A percentile compares a stretch with the other conserved stretches of the same genome.
Evolutionary conservation across 1,284 basidiomycete species (phyloP).

Genomic region (Peniophora sp.): DNA sequence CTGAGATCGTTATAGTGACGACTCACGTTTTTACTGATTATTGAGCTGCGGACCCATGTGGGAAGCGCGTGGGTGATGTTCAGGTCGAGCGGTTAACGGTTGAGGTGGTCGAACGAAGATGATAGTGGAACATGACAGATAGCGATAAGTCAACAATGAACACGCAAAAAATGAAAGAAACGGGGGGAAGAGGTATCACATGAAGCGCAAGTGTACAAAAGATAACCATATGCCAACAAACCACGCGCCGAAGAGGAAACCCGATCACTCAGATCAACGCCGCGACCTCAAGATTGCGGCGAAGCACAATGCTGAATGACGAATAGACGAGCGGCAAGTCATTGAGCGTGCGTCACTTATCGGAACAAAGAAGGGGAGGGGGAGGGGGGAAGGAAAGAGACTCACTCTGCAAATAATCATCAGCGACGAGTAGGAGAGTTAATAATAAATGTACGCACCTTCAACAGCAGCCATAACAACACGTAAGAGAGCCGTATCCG

Average conservation of each 20-base stretch:
- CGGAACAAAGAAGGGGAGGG: slow-evolving; percentile 10
- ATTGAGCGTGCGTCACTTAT: not conserved
- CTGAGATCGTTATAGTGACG: slow-evolving; percentile 6
- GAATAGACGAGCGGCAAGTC: slow-evolving; percentile 2
- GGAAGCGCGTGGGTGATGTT: not conserved
- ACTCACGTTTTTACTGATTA: slow-evolving; percentile 67
- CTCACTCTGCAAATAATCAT: slow-evolving; percentile 57
- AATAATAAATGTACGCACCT: slow-evolving; percentile 42
- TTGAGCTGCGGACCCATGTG: slow-evolving; percentile 31
- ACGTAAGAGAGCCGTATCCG: slow-evolving; percentile 85
- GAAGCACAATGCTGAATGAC: slow-evolving; percentile 33
- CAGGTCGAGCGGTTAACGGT: slow-evolving; percentile 4
- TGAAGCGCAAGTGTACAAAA: not conserved
- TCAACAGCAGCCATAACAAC: slow-evolving; percentile 93
- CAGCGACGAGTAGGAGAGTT: slow-evolving; percentile 8
- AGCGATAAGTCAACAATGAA: slow-evolving; percentile 6
- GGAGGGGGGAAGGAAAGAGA: slow-evolving; percentile 23
- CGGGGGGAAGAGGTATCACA: not conserved
- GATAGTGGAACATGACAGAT: not conserved
- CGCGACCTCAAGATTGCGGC: slow-evolving; percentile 34
- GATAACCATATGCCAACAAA: slow-evolving; percentile 3
- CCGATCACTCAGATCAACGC: slow-evolving; percentile 29
- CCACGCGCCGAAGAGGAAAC: slow-evolving; percentile 5
- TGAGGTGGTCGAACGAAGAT: not conserved
- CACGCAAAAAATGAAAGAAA: not conserved